Conservation (phyloP, 208 protist genomes). For the Trypanosoma scelopori region DNA sequence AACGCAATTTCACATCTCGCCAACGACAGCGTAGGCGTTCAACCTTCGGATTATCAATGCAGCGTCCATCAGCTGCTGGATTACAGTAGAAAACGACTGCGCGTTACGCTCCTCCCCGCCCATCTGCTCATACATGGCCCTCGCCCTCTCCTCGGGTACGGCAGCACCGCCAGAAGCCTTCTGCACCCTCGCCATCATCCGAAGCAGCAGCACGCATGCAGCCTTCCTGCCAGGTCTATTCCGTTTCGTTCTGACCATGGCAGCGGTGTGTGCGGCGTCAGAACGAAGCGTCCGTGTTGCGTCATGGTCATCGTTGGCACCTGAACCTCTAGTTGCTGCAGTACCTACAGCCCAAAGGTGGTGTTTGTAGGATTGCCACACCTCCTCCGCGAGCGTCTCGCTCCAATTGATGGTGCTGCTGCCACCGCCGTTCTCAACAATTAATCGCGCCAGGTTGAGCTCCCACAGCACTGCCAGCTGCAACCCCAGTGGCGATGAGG, state of each 20-base stretch:
- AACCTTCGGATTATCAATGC: conserved; percentile 59
- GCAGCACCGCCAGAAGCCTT: conserved; percentile 10
- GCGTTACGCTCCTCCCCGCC: conserved; percentile 48
- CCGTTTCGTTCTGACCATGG: neutral
- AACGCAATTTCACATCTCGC: conserved; percentile 16
- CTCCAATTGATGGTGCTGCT: conserved; percentile 20
- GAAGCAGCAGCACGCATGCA: conserved; percentile 19
- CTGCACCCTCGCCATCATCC: conserved; percentile 32
- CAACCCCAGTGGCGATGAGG: conserved; percentile 14
- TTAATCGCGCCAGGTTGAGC: conserved; percentile 55
- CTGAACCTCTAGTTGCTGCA: neutral
- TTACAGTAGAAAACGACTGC: conserved; percentile 44
- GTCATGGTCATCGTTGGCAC: neutral
- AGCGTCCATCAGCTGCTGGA: conserved; percentile 57
- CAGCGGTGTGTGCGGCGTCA: conserved; percentile 6
- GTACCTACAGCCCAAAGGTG: conserved; percentile 48
- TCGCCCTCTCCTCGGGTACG: conserved; percentile 20
- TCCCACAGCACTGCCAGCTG: conserved; percentile 42
- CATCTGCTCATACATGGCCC: conserved; percentile 36
- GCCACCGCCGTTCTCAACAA: conserved; percentile 25
- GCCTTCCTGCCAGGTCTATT: conserved; percentile 27
- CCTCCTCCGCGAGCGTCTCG: conserved; percentile 42
- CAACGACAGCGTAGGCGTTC: conserved; percentile 40
- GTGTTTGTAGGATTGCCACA: conserved; percentile 53
- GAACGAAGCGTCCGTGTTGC: neutral